Evolutionary conservation across 345 rosid species (phyloP).

Genomic region (thale cress (Arabidopsis thaliana)): DNA sequence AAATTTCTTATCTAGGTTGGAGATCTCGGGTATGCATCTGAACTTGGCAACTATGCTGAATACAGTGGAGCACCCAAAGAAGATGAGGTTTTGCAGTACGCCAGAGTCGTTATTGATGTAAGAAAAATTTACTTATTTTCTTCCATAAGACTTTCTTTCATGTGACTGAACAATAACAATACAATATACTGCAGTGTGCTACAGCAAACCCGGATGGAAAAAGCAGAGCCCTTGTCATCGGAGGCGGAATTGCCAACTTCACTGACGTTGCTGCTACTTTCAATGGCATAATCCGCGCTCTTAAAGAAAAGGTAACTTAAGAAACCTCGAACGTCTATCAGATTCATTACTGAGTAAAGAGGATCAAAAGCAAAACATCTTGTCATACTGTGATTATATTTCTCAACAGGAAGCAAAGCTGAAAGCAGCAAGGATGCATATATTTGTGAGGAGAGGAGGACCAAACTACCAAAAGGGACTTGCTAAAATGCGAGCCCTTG

Average conservation of each 20-base stretch:
- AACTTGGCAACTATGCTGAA: conserved; percentile 93
- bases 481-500: conserved; percentile 85
- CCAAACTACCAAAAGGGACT: conserved; percentile 96
- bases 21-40: conserved; percentile 91
- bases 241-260: conserved; percentile 99
- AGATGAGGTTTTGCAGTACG: conserved; percentile 95
- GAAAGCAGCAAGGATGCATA: conserved; percentile 47
- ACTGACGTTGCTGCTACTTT: conserved; percentile 98
- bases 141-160: neutral
- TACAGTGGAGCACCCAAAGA: conserved; percentile 99
- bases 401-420: conserved; percentile 44
- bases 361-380: conserved; percentile 1
- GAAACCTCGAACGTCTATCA: conserved; percentile 47
- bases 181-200: conserved; percentile 69
- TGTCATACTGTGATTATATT: neutral
- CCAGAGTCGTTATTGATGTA: conserved; percentile 95
- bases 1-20: conserved; percentile 64
- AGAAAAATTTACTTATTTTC: neutral
- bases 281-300: conserved; percentile 88
- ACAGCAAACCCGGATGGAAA: conserved; percentile 87
- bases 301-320: conserved; percentile 78
- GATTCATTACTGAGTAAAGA: neutral
- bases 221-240: conserved; percentile 89
- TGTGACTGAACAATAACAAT: conserved; percentile 2
- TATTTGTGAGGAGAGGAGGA: conserved; percentile 75